phyloP scores from a whole-genome alignment of 495 filamentous ascomycete genomes.

The Penicillium atrosanguineum region DNA sequence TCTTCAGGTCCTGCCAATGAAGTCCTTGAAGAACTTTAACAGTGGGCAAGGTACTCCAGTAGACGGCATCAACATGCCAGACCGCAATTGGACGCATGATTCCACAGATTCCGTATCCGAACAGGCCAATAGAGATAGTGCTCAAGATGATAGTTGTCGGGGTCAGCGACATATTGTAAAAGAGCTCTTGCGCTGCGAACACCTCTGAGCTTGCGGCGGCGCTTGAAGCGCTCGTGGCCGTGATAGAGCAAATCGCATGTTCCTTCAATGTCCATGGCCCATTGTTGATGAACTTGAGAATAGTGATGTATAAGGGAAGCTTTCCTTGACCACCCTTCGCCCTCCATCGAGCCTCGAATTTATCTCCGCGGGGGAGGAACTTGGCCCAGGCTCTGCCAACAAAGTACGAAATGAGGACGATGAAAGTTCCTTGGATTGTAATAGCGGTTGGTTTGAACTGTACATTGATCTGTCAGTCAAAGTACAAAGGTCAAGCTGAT shows the following conservation, averaged over 20 bases:
- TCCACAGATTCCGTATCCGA: conserved; percentile 55
- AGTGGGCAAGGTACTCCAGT: conserved; percentile 33
- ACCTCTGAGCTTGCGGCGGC: conserved; percentile 13
- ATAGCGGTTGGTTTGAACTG: conserved; percentile 33
- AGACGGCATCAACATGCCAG: conserved; percentile 50
- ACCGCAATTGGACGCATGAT: conserved; percentile 51
- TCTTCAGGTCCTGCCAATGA: conserved; percentile 31
- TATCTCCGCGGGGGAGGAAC: conserved; percentile 41
- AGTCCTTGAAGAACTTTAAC: conserved; percentile 31
- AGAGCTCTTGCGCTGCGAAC: conserved; percentile 32
- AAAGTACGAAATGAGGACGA: conserved; percentile 44
- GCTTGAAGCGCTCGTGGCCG: conserved; percentile 27
- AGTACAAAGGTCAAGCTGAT: not conserved
- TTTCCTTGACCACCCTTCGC: conserved; percentile 21
- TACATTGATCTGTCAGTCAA: not conserved
- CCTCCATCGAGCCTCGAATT: conserved; percentile 28
- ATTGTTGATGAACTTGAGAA: conserved; percentile 28
- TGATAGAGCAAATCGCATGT: conserved; percentile 31
- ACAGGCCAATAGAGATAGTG: conserved; percentile 37
- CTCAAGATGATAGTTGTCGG: conserved; percentile 27
- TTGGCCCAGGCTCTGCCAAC: conserved; percentile 39
- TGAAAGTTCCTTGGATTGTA: conserved; percentile 34
- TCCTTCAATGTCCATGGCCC: conserved; percentile 35
- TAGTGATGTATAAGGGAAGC: conserved; percentile 14
- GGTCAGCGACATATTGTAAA: conserved; percentile 28